Percentiles rank a stretch among this genome's conserved stretches.
Evolutionary conservation across 2,329 filamentous ascomycete species (phyloP).

Genomic region (Ophiocordyceps polyrhachis-furcata): DNA sequence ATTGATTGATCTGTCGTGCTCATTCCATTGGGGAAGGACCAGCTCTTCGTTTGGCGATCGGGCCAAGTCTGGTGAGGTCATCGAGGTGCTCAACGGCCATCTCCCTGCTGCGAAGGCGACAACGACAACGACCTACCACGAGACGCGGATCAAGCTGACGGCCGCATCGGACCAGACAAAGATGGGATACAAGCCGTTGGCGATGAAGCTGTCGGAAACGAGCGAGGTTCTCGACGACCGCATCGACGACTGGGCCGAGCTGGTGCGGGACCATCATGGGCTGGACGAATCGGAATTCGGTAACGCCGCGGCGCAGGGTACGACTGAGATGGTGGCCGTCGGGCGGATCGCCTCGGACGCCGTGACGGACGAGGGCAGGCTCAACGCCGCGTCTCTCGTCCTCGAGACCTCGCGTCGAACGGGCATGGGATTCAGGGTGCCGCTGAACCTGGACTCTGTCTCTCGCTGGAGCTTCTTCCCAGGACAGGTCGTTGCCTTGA

Average conservation of each 20-base stretch:
- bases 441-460: conserved; percentile 55
- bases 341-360: conserved; percentile 83
- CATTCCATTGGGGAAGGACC: conserved; percentile 5
- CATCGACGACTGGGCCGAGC: conserved; percentile 71
- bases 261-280: conserved; percentile 55
- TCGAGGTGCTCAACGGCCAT: conserved; percentile 69
- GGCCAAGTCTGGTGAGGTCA: conserved; percentile 57
- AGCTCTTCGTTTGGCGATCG: conserved; percentile 48
- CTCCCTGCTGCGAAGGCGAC: conserved; percentile 47
- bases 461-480: conserved; percentile 71
- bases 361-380: conserved; percentile 32
- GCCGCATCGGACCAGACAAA: conserved; percentile 82
- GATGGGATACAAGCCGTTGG: conserved; percentile 77
- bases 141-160: conserved; percentile 66
- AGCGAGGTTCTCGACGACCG: conserved; percentile 89
- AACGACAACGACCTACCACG: conserved; percentile 50
- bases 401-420: conserved; percentile 73
- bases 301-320: conserved; percentile 69
- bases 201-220: conserved; percentile 84
- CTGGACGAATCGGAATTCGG: conserved; percentile 70
- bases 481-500: conserved; percentile 77
- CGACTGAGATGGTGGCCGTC: conserved; percentile 72
- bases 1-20: neutral
- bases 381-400: conserved; percentile 71
- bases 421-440: conserved; percentile 66